phyloP scores from a whole-genome alignment of 2,329 filamentous ascomycete genomes.

The Aureobasidium melanogenum region DNA sequence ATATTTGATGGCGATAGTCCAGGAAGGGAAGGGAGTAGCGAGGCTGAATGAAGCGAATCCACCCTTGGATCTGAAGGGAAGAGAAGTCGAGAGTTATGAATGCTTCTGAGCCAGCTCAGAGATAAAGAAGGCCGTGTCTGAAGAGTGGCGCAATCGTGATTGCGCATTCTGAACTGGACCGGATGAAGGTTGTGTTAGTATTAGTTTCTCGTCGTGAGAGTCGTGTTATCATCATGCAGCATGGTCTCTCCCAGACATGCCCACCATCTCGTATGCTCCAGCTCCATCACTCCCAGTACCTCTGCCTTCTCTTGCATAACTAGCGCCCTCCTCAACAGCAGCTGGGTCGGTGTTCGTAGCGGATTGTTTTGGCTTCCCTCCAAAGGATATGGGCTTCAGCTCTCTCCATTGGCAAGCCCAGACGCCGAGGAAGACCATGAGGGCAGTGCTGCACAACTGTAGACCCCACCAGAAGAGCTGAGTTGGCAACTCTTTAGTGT shows the following conservation, averaged over 20 bases:
- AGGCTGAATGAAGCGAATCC: constrained; percentile 21
- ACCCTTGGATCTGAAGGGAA: constrained; percentile 25
- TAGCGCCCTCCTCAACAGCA: constrained; percentile 28
- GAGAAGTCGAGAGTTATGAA: constrained; percentile 28
- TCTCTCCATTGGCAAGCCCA: constrained; percentile 92
- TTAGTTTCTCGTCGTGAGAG: neutral
- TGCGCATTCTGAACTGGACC: neutral
- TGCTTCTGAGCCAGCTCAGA: constrained; percentile 17
- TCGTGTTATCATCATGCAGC: constrained; percentile 12
- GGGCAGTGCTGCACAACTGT: constrained; percentile 49
- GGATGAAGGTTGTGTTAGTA: neutral
- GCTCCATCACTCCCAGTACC: constrained; percentile 36
- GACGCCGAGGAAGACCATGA: constrained; percentile 66
- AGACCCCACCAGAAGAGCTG: constrained; percentile 82
- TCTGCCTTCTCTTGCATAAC: constrained; percentile 30
- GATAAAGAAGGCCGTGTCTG: neutral
- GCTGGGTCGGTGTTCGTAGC: constrained; percentile 14
- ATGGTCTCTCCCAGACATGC: constrained; percentile 27
- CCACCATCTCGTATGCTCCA: constrained; percentile 41
- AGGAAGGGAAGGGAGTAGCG: constrained; percentile 25
- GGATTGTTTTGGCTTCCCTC: constrained; percentile 41
- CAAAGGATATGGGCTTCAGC: constrained; percentile 79
- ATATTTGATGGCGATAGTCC: constrained; percentile 19
- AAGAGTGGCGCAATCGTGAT: neutral
- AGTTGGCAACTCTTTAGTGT: constrained; percentile 65